These are phyloP conservation scores for Citrus australasica DNA, from an alignment of 345 rosid species.

Conservation along the genomic window DNA sequence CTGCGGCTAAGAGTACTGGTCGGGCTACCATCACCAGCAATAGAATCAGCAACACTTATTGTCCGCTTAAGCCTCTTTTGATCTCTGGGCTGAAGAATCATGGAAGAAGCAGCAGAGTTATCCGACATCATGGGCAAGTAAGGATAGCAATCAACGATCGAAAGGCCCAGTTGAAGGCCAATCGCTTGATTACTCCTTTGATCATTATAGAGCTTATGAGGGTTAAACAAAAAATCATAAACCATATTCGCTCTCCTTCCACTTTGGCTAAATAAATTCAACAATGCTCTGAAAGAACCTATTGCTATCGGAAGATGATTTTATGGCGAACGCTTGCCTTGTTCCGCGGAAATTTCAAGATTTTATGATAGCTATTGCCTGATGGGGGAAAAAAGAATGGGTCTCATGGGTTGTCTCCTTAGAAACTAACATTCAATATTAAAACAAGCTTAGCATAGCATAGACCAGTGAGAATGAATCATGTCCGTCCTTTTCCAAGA, in stretches of 20 bases:
- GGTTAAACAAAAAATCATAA: slow-evolving; percentile 3
- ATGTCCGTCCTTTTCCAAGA: background rate
- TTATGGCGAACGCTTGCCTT: background rate
- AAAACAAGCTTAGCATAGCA: background rate
- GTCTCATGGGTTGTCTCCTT: slow-evolving; percentile 9
- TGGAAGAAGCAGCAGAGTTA: background rate
- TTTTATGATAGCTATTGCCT: background rate
- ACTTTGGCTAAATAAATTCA: slow-evolving; percentile 16
- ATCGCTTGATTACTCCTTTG: slow-evolving; percentile 15
- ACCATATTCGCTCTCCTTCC: slow-evolving; percentile 19
- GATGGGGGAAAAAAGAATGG: background rate
- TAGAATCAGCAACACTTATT: slow-evolving; percentile 28
- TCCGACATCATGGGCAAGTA: slow-evolving; percentile 21
- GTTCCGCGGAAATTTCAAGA: background rate
- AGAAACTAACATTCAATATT: background rate
- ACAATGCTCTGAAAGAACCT: slow-evolving; percentile 39
- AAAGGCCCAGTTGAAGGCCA: slow-evolving; percentile 27
- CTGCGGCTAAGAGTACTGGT: slow-evolving; percentile 19
- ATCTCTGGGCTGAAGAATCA: slow-evolving; percentile 18
- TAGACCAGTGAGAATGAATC: slow-evolving; percentile 17
- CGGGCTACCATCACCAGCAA: slow-evolving; percentile 9
- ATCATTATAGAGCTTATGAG: slow-evolving; percentile 14
- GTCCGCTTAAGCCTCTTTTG: slow-evolving; percentile 33
- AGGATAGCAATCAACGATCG: slow-evolving; percentile 27
- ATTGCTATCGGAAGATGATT: slow-evolving; percentile 1